Evolutionary conservation across 164 flowering plant genomes (phyloP), one percentile per base, ranked within the genome.

Genomic region (Taxillus chinensis): DNA sequence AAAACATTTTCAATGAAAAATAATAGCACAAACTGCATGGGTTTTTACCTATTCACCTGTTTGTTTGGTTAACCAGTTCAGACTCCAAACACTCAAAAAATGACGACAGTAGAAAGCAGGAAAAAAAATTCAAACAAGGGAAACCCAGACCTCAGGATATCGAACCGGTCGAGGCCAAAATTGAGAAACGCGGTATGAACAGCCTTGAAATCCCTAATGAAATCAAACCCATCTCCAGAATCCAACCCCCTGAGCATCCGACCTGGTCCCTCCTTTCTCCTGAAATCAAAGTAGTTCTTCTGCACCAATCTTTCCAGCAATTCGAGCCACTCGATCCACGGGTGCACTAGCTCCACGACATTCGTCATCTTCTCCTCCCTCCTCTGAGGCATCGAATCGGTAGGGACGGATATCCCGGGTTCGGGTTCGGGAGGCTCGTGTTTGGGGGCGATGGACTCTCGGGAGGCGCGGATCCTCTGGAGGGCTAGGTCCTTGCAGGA

Each of bases 241-340:
- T 74, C 78, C 51, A 79, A 73, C 74, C 3, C 62, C 77, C 62
- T 63, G 27, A 48, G 68, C 39, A 53, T 74, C 78, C 51, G 78
- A 61, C 43, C 87, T 82, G 70, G 58, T 81, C 92, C 75, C 87
- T 83, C 88, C 57, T 60, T 83, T 74, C 96, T 78, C 75, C 70
- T 72, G 68, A 75, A 83, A 74, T 89, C 96, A 68, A 91, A 90
- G 64, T 95, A 95, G 45, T 91, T 95, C 83, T 95, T 96, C 66
- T 85, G 80, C 55, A 89, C 82, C 71, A 91, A 69, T 62, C 89
- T 80, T 79, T 89, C 97, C 90, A 95, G 84, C 74, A 91, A 70
- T 66, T 84, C 95, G 3, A 91, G 71, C 97, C 97, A 95, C 73
- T 95, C 97, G 3, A 85, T 82, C 99, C 99, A 95, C 5, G 96